Conservation (phyloP, 2,329 filamentous ascomycete species). For the Exophiala aquamarina region DNA sequence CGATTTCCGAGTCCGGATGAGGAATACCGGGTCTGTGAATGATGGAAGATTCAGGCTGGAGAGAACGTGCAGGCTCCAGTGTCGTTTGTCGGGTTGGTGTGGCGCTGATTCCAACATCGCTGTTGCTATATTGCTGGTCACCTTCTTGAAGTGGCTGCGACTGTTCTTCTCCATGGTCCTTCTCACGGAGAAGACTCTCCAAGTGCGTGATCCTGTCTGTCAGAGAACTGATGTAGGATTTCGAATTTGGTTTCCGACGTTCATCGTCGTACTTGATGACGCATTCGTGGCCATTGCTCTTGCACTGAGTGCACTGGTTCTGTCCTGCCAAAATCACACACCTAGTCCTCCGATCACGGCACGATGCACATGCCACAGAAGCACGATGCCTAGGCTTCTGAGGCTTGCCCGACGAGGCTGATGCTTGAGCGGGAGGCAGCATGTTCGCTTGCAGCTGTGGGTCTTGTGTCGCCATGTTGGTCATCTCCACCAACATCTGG, state of each 20-base stretch:
- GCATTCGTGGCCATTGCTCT: background rate
- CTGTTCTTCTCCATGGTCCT: background rate
- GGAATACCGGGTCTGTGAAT: too few species aligned
- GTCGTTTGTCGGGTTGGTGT: too few species aligned
- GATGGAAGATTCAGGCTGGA: too few species aligned
- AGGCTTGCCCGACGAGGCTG: constrained; percentile 3
- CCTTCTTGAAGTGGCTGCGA: background rate
- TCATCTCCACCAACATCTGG: too few species aligned
- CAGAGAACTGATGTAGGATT: constrained; percentile 7
- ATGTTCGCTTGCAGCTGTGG: constrained; percentile 2
- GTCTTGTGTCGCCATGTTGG: too few species aligned
- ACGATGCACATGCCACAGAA: constrained; percentile 10
- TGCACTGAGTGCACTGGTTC: constrained; percentile 9
- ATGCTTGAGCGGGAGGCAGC: constrained; percentile 1
- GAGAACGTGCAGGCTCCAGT: too few species aligned
- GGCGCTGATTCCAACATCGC: too few species aligned
- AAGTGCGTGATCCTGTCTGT: constrained; percentile 4
- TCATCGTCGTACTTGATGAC: constrained; percentile 11
- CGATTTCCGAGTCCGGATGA: too few species aligned
- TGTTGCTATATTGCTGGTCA: background rate
- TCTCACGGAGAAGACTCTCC: constrained; percentile 3
- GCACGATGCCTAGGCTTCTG: constrained; percentile 11
- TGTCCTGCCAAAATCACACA: constrained; percentile 10
- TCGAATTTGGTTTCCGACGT: constrained; percentile 10
- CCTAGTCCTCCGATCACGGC: constrained; percentile 10